These are phyloP conservation scores for Naganishia liquefaciens DNA, from an alignment of 1,284 basidiomycete species.

Conservation along the genomic window DNA sequence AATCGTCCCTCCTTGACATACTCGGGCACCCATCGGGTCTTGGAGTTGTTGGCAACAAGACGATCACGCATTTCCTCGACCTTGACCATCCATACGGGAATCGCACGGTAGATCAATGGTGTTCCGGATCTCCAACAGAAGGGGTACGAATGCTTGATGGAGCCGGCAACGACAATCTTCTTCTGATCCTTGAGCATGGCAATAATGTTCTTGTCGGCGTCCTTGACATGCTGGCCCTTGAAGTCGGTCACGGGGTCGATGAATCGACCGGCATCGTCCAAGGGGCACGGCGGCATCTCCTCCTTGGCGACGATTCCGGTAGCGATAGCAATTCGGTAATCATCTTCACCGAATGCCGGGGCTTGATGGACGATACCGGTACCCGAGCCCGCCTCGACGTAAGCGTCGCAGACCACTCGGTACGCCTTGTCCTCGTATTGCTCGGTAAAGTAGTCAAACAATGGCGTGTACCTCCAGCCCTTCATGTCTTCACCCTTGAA, in stretches of 20 bases:
- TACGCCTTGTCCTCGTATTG: slow-evolving; percentile 93
- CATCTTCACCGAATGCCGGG: slow-evolving; percentile 97
- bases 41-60: slow-evolving; percentile 85
- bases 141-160: slow-evolving; percentile 87
- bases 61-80: slow-evolving; percentile 82
- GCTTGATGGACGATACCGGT: slow-evolving; percentile 99
- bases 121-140: slow-evolving; percentile 98
- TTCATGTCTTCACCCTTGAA: slow-evolving; percentile 91
- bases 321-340: slow-evolving; percentile 88
- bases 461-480: slow-evolving; percentile 92
- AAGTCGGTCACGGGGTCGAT: slow-evolving; percentile 89
- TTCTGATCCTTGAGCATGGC: slow-evolving; percentile 87
- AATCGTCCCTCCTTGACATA: slow-evolving; percentile 89
- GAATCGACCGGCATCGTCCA: slow-evolving; percentile 87
- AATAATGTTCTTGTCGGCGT: slow-evolving; percentile 91
- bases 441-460: slow-evolving; percentile 96
- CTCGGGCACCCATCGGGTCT: slow-evolving; percentile 93
- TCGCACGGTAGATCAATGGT: slow-evolving; percentile 92
- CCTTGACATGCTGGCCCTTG: slow-evolving; percentile 88
- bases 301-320: slow-evolving; percentile 79
- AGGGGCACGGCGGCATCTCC: slow-evolving; percentile 92
- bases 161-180: slow-evolving; percentile 83
- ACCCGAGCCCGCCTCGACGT: slow-evolving; percentile 90
- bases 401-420: slow-evolving; percentile 83
- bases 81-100: slow-evolving; percentile 94